These are phyloP conservation scores for Fusarium chlamydosporum DNA, from an alignment of 2,329 filamentous ascomycete genomes.

Conservation along the genomic window DNA sequence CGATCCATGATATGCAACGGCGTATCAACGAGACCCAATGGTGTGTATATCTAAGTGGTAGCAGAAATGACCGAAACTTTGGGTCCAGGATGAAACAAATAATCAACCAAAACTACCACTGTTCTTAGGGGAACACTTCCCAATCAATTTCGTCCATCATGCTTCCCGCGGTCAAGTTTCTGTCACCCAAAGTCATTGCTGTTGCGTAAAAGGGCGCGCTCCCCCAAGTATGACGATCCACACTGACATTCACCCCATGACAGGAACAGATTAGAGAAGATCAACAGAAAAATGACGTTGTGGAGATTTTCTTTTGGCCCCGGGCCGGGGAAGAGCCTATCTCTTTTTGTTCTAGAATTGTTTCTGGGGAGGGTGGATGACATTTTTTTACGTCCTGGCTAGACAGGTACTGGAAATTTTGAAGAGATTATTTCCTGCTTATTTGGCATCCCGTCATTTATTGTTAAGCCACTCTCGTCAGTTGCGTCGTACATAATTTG, in stretches of 20 bases:
- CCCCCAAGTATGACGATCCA: conserved; percentile 38
- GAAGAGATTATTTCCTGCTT: not conserved
- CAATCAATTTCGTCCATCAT: not conserved
- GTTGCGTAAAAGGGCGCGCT: conserved; percentile 43
- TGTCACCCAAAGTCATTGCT: conserved; percentile 9
- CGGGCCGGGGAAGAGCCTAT: conserved; percentile 40
- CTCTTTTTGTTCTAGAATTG: conserved; percentile 37
- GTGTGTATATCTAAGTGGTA: not conserved
- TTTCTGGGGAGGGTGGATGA: conserved; percentile 4
- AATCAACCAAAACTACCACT: accelerated
- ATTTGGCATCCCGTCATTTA: not conserved
- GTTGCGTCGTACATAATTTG: not conserved
- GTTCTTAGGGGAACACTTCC: accelerated
- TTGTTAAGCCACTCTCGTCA: not conserved
- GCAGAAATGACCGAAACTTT: not conserved
- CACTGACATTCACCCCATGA: conserved; percentile 17
- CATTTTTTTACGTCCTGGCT: not conserved
- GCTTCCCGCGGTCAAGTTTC: not conserved
- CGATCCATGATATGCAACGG: conserved; percentile 19
- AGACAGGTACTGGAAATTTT: not conserved
- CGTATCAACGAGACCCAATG: conserved; percentile 9
- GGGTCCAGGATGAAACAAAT: not conserved
- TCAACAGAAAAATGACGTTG: conserved; percentile 38
- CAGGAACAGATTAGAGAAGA: conserved; percentile 4
- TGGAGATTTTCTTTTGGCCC: conserved; percentile 30